Base-by-base conservation (phyloP, 345 rosid species). In the Citrus inodora region DNA sequence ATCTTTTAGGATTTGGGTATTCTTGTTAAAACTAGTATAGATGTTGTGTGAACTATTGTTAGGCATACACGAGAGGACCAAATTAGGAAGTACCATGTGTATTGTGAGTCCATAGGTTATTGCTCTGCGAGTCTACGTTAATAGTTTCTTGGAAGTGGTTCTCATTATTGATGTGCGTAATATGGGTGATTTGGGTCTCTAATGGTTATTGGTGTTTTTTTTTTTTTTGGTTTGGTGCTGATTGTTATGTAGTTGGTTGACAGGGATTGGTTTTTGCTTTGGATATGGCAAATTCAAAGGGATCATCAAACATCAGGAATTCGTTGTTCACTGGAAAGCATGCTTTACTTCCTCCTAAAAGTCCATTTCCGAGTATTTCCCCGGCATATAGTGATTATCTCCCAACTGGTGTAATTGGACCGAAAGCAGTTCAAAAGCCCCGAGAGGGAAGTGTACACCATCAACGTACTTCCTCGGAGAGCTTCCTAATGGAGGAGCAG, bases 391-490 rank as follows among this genome's bases (percentile, higher is more conserved):
- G 84, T 63, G 99, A 97, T 77, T 87, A 85, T 89, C 80, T 83
- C 38, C 91, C 97, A 7, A 79, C 80, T 76, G 84, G 81, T 82
- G 80, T 84, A 61, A 79, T 82, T 81, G 93, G 97, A 83, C 85
- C 92, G 64, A 94, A 92, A 86, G 86, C 86, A 9, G 83, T 83
- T 76, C 98, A 87, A 73, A 97, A 91, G 86, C 90, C 88, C n/a
- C 87, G 84, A 55, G 90, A 88, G 55, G 89, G 87, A 73, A 86
- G 82, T 70, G 30, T 79, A 9, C 92, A 89, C 79, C 98, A 92
- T 83, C 98, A 90, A 51, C 88, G 99, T 35, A 97, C 98, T 81
- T 92, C 98, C 56, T 97, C 99, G 17, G 98, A 94, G 89, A 92
- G 94, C 70, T 71, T 90, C 72, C 78, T 93, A 68, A 74, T 90